Evolutionary conservation across 169 alveolate genomes (phyloP), one percentile per base, ranked within the genome.

Genomic region (Plasmodium malariae): DNA sequence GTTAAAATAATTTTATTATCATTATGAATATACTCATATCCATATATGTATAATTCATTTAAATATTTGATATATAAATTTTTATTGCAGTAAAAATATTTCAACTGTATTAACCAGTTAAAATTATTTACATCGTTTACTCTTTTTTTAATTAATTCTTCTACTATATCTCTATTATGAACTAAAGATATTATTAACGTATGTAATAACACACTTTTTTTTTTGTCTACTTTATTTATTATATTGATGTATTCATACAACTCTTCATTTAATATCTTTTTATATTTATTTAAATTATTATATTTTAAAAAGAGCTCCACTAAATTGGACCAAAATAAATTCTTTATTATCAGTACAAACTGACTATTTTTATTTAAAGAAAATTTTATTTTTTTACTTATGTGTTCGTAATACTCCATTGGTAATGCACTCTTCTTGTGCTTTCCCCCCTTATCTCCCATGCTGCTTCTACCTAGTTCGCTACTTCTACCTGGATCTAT

Each of bases 1-100:
- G 99, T 99, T 91, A 98, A 97, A 21, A 98, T 99, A 51, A 99
- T 95, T 78, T 97, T 96, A 73, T 98, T 99, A 28, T 97, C 99
- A 26, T 96, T 98, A 55, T 99, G 99, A 70, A 98, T 90, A 88
- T 98, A 98, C 92, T 99, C 99, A 80, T 97, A 99, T 12, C 99
- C 99, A 93, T 99, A 99, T 76, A 95, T 95, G 94, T 98, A 97
- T 19, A 94, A 83, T 71, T 83, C 91, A 71, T 83, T 83, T 43
- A 83, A 30, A 83, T 83, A 83, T 83, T 65, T 83, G 30, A 83
- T 54, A 57, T 83, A 83, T 59, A 83, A 83, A 65, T 83, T 83
- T 83, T 67, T 67, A 45, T 83, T 83, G 30, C 67, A 83, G 26
- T 83, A 83, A 32, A 51, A 67, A 83, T 83, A 83, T 54, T 83